Evolutionary conservation across 2,329 filamentous ascomycete species (phyloP).

Genomic region (Colletotrichum eremochloae): DNA sequence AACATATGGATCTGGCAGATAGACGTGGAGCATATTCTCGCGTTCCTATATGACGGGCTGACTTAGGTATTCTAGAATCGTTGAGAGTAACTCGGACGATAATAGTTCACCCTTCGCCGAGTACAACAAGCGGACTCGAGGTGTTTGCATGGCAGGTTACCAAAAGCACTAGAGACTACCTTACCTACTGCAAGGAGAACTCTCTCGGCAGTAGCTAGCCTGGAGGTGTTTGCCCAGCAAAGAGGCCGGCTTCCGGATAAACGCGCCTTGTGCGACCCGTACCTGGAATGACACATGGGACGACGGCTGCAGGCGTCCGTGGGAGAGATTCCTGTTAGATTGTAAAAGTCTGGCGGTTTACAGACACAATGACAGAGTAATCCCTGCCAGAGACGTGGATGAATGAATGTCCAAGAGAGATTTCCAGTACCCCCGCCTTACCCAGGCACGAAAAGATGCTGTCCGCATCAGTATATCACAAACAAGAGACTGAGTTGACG

Average conservation of each 20-base stretch:
- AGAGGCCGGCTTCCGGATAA: neutral
- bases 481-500: neutral
- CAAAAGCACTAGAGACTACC: neutral
- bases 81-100: too few species aligned
- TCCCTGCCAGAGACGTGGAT: neutral
- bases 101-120: too few species aligned
- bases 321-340: neutral
- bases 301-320: constrained; percentile 32
- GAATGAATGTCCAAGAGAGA: neutral
- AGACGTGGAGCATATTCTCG: too few species aligned
- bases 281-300: constrained; percentile 6
- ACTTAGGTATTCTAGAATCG: too few species aligned
- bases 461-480: neutral
- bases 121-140: too few species aligned
- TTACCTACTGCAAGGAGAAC: neutral
- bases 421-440: neutral
- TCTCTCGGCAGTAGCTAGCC: too few species aligned
- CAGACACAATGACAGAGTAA: neutral
- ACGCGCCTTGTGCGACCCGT: constrained; percentile 9
- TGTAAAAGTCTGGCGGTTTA: neutral
- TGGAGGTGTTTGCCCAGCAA: neutral
- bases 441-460: neutral
- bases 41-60: too few species aligned
- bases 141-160: neutral
- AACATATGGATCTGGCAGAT: too few species aligned